A percentile compares a stretch with the other conserved stretches of the same genome.
These are phyloP conservation scores for Quercus tomentella DNA, from an alignment of 331 rosid species.

Conservation along the genomic window DNA sequence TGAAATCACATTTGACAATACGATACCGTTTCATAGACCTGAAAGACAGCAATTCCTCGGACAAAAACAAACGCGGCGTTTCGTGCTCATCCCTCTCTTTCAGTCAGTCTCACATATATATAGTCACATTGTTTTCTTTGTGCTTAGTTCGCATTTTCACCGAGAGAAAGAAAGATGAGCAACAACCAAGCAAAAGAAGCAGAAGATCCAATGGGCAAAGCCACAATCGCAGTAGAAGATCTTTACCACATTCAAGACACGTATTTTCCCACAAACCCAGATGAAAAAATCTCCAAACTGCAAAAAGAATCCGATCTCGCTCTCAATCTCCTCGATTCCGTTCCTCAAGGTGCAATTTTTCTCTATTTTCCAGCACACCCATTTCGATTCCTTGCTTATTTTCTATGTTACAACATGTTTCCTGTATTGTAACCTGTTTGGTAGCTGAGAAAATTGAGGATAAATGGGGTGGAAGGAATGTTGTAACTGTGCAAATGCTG, in stretches of 20 bases:
- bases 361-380: background rate
- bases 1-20: background rate
- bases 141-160: background rate
- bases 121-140: too few relatives aligned
- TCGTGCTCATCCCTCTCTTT: background rate
- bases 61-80: background rate
- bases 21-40: background rate
- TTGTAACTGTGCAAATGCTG: background rate
- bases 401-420: background rate
- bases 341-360: constrained; percentile 52
- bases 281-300: constrained; percentile 48
- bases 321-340: constrained; percentile 74
- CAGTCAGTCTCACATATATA: too few relatives aligned
- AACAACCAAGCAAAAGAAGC: constrained; percentile 21
- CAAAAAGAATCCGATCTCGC: constrained; percentile 64
- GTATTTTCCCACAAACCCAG: constrained; percentile 49
- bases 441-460: background rate
- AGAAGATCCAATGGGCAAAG: constrained; percentile 41
- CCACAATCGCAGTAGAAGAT: constrained; percentile 50
- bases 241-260: constrained; percentile 75
- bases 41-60: background rate
- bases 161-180: constrained; percentile 23
- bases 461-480: background rate
- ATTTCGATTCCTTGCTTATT: background rate
- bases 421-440: background rate